phyloP scores from a whole-genome alignment of 768 basidiomycete species.

The Tylopilus rubrobrunneus region DNA sequence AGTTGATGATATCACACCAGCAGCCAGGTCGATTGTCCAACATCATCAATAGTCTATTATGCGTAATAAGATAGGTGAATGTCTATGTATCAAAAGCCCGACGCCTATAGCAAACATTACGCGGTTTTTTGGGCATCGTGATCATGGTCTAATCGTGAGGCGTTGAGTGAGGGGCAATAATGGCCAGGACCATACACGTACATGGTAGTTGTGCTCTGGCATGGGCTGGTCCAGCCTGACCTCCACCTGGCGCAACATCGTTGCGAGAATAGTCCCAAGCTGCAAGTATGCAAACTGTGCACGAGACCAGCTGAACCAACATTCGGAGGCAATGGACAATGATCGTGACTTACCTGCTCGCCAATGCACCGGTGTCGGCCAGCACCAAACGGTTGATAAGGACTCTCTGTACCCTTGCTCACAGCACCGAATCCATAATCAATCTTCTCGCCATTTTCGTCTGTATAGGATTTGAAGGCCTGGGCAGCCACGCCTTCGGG shows the following conservation, averaged over 20 bases:
- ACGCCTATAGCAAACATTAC: slow-evolving; percentile 62
- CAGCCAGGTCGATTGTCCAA: neutral
- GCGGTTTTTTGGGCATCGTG: slow-evolving; percentile 75
- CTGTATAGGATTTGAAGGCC: slow-evolving; percentile 71
- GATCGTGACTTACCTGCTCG: slow-evolving; percentile 56
- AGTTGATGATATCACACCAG: too few relatives aligned
- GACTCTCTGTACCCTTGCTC: slow-evolving; percentile 93
- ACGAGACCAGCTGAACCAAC: slow-evolving; percentile 2
- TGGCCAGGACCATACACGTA: slow-evolving; percentile 42
- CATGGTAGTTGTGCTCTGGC: slow-evolving; percentile 87
- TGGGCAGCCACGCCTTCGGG: slow-evolving; percentile 75
- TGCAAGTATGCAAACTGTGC: slow-evolving; percentile 90
- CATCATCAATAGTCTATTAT: neutral
- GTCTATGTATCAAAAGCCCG: slow-evolving; percentile 47
- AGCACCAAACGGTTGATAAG: slow-evolving; percentile 97
- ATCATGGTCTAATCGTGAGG: slow-evolving; percentile 76
- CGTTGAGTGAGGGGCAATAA: slow-evolving; percentile 5
- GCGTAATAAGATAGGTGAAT: neutral
- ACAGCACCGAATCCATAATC: slow-evolving; percentile 97
- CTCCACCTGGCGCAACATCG: slow-evolving; percentile 73
- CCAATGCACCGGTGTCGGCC: slow-evolving; percentile 95
- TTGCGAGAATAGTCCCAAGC: slow-evolving; percentile 77
- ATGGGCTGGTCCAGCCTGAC: slow-evolving; percentile 58
- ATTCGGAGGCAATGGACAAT: neutral
- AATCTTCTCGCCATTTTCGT: slow-evolving; percentile 80